Conservation (phyloP, 176 grass and related monocot genomes). For the Zea luxurians region DNA sequence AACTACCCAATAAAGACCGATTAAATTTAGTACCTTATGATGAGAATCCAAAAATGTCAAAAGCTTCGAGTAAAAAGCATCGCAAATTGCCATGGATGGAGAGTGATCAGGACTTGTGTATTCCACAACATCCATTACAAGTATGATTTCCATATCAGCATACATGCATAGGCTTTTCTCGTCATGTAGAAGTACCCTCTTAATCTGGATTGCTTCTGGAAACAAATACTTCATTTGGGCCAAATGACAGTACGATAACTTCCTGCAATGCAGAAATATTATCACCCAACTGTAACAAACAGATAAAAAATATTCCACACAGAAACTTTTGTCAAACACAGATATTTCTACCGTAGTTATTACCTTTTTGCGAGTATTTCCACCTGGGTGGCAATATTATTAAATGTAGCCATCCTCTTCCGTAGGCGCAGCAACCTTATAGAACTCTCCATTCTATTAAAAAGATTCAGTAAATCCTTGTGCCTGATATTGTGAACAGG, state of each 20-base stretch:
- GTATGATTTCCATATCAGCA: constrained; percentile 84
- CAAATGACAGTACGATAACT: constrained; percentile 65
- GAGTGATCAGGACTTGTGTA: constrained; percentile 49
- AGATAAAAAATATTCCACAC: constrained; percentile 1
- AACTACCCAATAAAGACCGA: background rate
- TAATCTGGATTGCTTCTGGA: constrained; percentile 81
- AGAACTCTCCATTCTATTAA: constrained; percentile 81
- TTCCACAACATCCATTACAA: constrained; percentile 64
- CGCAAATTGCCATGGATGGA: constrained; percentile 59
- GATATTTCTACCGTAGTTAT: background rate
- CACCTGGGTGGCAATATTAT: constrained; percentile 72
- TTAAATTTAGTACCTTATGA: constrained; percentile 64
- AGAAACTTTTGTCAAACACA: background rate
- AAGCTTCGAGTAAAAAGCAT: constrained; percentile 75
- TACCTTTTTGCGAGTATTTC: constrained; percentile 92
- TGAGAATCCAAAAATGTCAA: constrained; percentile 58
- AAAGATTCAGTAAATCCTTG: constrained; percentile 63
- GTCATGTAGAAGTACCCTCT: constrained; percentile 76
- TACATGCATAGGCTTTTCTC: constrained; percentile 72
- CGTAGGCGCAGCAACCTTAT: constrained; percentile 76
- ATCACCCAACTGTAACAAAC: constrained; percentile 26
- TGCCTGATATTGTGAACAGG: constrained; percentile 48
- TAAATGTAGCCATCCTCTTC: constrained; percentile 74
- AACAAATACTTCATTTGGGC: constrained; percentile 90
- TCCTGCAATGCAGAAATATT: constrained; percentile 46